Evolutionary conservation across 2,329 filamentous ascomycete genomes (phyloP).

Genomic region (Colletotrichum euphorbiae): DNA sequence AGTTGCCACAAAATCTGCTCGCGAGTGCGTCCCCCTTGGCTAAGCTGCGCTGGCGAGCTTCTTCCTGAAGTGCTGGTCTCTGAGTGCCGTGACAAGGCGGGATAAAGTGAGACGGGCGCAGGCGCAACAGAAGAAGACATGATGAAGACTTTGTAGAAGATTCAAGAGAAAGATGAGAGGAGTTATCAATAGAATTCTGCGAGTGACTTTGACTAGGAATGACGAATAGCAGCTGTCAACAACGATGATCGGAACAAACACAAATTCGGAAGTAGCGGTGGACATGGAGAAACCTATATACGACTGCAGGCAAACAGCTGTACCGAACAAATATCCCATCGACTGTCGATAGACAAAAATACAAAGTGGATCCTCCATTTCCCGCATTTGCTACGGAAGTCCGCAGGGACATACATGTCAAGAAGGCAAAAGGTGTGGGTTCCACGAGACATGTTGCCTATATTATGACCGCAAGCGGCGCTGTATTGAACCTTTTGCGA

Average conservation of each 20-base stretch:
- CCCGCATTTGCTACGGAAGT: too few species aligned
- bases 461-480: too few species aligned
- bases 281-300: background rate
- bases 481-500: too few species aligned
- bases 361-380: too few species aligned
- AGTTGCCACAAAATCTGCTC: constrained; percentile 20
- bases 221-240: background rate
- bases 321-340: too few species aligned
- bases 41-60: background rate
- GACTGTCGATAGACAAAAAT: too few species aligned
- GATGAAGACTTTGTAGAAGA: background rate
- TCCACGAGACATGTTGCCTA: too few species aligned
- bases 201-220: background rate
- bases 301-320: background rate
- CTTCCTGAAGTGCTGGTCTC: background rate
- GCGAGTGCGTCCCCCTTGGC: background rate
- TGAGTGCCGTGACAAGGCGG: constrained; percentile 5
- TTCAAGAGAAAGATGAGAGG: background rate
- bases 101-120: background rate
- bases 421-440: too few species aligned
- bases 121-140: constrained; percentile 15
- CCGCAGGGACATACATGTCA: too few species aligned
- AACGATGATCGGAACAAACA: background rate
- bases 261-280: background rate
- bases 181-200: too few species aligned